Evolutionary conservation across 208 protist genomes (phyloP), one percentile per base, ranked within the genome.

Genomic region (Acanthamoeba sp.): DNA sequence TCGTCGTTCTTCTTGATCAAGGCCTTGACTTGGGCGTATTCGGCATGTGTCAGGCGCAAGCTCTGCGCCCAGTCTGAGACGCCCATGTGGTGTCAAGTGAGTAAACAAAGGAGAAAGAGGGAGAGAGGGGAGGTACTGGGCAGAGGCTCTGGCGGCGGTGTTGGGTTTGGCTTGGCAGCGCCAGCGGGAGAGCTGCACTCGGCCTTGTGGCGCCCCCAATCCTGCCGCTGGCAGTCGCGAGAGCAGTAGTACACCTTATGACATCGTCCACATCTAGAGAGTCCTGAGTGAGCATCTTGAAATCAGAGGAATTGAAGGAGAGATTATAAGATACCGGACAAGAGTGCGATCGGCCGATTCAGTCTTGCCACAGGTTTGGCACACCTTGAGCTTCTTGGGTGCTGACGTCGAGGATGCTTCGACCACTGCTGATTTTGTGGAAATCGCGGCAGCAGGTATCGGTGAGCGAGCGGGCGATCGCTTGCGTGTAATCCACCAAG

Each of bases 161-260:
- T 14, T 29, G 10, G 22, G 4, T 40, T 76, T 20, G 32, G 66
- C 20, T 50, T 69, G 10, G 66, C 24, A 4, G 66, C 66, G 1
- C 29, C 66, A 24, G 66, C 36, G n/a, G 32, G 0, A 40, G 66
- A n/a, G 32, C 6, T 9, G 71, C 71, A 80, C 71, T 40, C 36
- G 14, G 71, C 18, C 36, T 80, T 80, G 36, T 80, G 71, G 36
- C 71, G 71, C 20, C 22, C 36, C 71, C 71, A 80, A 38, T 80
- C 71, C 29, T 45, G 29, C 16, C 71, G 71, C 71, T 80, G 71
- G 36, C 71, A 80, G 71, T 80, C 71, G 36, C 71, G 71, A 5
- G 71, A 80, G 71, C 71, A 80, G 71, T 80, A 80, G 9, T 48
- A 50, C 71, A 80, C 71, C 36, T 48, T 80, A 38, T 48, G 71